Evolutionary conservation across 768 basidiomycete species (phyloP).

Genomic region (Boletus reticuloceps): DNA sequence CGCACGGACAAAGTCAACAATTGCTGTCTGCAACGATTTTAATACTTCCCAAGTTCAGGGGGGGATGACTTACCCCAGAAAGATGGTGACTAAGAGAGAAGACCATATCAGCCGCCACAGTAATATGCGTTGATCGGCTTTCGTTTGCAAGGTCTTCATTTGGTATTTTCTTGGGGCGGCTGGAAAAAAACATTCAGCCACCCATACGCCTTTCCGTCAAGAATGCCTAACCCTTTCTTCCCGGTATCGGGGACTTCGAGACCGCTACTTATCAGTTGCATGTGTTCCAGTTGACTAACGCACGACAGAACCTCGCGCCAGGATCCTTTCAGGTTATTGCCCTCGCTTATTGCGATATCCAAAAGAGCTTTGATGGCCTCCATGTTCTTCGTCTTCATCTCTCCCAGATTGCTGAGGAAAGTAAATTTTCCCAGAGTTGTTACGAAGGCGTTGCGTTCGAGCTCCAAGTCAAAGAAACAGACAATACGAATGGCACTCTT

Average conservation of each 20-base stretch:
- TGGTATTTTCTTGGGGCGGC: conserved; percentile 58
- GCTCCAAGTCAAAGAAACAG: conserved; percentile 94
- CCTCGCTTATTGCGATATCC: conserved; percentile 95
- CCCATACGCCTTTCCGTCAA: background rate
- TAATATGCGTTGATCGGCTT: conserved; percentile 96
- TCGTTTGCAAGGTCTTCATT: conserved; percentile 96
- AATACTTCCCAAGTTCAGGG: conserved; percentile 1
- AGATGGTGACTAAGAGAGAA: conserved; percentile 95
- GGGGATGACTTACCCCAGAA: conserved; percentile 71
- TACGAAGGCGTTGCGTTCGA: conserved; percentile 98
- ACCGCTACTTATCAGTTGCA: conserved; percentile 95
- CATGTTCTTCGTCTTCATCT: conserved; percentile 99
- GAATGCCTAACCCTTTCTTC: conserved; percentile 67
- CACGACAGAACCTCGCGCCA: conserved; percentile 97
- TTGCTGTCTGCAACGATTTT: conserved; percentile 66
- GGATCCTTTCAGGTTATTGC: conserved; percentile 91
- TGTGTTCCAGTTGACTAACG: conserved; percentile 97
- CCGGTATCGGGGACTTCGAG: conserved; percentile 78
- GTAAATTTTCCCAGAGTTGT: conserved; percentile 96
- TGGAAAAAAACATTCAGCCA: conserved; percentile 11
- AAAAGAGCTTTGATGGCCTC: conserved; percentile 95
- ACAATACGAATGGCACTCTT: conserved; percentile 95
- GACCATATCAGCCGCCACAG: conserved; percentile 98
- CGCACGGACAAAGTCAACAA: conserved; percentile 96
- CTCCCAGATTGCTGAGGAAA: conserved; percentile 94